These are phyloP conservation scores for Wickerhamiella parazyma DNA, from an alignment of 805 yeast species.

Conservation along the genomic window DNA sequence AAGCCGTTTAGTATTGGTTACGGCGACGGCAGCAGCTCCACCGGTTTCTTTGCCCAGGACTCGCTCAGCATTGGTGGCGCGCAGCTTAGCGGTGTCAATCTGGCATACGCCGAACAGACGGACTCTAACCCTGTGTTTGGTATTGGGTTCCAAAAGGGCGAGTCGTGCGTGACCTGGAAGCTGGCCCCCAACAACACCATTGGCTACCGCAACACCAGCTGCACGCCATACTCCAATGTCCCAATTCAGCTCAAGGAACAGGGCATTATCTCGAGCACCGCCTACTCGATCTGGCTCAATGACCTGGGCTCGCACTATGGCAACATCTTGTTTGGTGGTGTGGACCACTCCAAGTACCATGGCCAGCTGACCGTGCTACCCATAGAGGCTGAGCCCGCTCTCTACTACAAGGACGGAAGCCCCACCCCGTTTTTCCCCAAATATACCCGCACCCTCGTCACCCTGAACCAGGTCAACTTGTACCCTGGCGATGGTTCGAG, in stretches of 20 bases:
- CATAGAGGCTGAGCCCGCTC: constrained; percentile 6
- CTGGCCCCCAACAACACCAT: constrained; percentile 7
- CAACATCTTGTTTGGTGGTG: constrained; percentile 32
- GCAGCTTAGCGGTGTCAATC: constrained; percentile 37
- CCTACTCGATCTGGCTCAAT: constrained; percentile 36
- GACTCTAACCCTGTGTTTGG: constrained; percentile 36
- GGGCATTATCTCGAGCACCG: constrained; percentile 30
- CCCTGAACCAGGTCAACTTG: constrained; percentile 5
- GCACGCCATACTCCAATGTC: constrained; percentile 20
- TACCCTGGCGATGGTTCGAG: neutral
- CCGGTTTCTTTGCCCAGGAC: constrained; percentile 38
- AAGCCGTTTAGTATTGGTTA: constrained; percentile 20
- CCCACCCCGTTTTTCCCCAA: constrained; percentile 5
- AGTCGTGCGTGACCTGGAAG: constrained; percentile 14
- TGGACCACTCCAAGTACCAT: constrained; percentile 31
- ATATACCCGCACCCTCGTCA: constrained; percentile 6
- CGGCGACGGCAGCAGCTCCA: constrained; percentile 36
- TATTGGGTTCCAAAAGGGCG: constrained; percentile 24
- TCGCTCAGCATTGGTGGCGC: constrained; percentile 37
- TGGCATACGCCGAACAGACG: constrained; percentile 60
- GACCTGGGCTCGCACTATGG: constrained; percentile 25
- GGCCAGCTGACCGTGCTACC: constrained; percentile 24
- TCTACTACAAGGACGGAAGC: constrained; percentile 4
- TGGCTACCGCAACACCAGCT: constrained; percentile 5
- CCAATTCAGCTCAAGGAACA: constrained; percentile 26